A percentile compares a stretch with the other conserved stretches of the same genome.
These are phyloP conservation scores for Flaveria trinervia DNA, from an alignment of 129 eudicot species.

Conservation along the genomic window DNA sequence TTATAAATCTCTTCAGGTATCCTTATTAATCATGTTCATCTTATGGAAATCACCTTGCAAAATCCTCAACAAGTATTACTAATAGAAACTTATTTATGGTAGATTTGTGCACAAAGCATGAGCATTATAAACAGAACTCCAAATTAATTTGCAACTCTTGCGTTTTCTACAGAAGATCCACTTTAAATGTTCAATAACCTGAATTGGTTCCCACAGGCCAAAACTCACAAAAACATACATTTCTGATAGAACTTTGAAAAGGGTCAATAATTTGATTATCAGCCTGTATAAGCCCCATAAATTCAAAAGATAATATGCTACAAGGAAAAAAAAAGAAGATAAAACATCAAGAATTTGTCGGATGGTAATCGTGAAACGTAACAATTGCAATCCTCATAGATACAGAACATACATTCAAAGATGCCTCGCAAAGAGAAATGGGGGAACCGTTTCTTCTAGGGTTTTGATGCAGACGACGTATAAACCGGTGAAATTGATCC, in stretches of 20 bases:
- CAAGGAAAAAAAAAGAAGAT: neutral
- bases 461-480: conserved; percentile 18
- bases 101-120: neutral
- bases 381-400: conserved; percentile 1
- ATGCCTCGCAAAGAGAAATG: conserved; percentile 16
- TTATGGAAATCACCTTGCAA: conserved; percentile 5
- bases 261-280: conserved; percentile 4
- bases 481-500: conserved; percentile 3
- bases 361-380: too few relatives aligned
- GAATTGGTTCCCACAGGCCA: conserved; percentile 3
- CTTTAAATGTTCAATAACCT: neutral
- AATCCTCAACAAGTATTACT: neutral
- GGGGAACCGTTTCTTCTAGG: conserved; percentile 25
- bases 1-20: neutral
- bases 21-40: neutral
- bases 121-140: neutral
- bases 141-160: neutral
- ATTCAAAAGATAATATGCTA: neutral
- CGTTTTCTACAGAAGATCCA: neutral
- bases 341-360: conserved; percentile 6
- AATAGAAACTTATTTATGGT: neutral
- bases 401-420: conserved; percentile 7
- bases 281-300: neutral
- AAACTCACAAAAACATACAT: neutral
- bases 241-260: neutral